Evolutionary conservation across 2,329 filamentous ascomycete species (phyloP), one percentile per base, ranked within the genome.

Genomic region (Aureobasidium uvarum): DNA sequence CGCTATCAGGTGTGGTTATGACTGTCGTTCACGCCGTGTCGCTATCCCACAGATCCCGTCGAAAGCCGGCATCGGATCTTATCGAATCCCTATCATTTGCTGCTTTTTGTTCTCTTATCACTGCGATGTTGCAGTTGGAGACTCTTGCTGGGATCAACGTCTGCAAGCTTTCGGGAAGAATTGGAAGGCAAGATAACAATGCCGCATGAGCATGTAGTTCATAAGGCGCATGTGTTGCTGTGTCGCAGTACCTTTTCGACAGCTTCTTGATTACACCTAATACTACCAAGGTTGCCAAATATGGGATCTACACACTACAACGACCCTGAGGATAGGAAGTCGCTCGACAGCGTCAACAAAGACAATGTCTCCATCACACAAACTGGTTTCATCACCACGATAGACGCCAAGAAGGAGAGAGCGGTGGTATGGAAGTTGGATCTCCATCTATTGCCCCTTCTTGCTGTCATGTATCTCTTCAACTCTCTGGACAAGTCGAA

Each of bases 391-490:
- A 38, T 58, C 23, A 65, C 72, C 65, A 68, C 68, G 43, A 76
- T 81, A 38, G 80, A 81, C 67, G 76, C 78, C 43, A 76, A 77
- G 52, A 80, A 80, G 7, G 81, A 83, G 68, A 72, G 79, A 41
- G 74, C 74, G 28, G 75, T 87, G 16, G 81, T 83, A 62, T 80
- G 81, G 72, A 85, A 85, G 68, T 83, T 87, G 68, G 81, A 84
- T 68, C 64, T 82, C 5, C 75, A 78, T 58, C 80, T 87, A 54
- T 74, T 87, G n/a, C 85, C 85, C 0, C 78, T 86, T 31, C 74
- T 87, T 13, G 82, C 84, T 1, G 68, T 85, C 23, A 86, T 87
- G 84, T 87, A 86, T 66, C 77, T 86, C 10, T 86, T 84, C 74
- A 83, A 83, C 73, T 77, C 79, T 5, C 75, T 82, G 4, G 81